These are phyloP conservation scores for Metarhizium robertsii DNA, from an alignment of 2,329 filamentous ascomycete species.

Conservation along the genomic window DNA sequence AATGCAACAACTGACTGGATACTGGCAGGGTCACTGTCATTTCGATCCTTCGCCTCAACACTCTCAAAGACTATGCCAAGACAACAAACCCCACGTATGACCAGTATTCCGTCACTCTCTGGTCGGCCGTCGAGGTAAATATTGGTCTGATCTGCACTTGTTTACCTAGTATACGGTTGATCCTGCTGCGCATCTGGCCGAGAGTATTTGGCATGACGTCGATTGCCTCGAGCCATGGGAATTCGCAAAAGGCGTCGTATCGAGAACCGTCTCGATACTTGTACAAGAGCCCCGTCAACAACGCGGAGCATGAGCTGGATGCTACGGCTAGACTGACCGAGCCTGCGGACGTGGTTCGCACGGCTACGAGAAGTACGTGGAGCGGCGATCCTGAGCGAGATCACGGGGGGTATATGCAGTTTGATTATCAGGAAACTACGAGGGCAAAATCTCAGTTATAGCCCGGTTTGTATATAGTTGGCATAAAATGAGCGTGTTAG, in stretches of 20 bases:
- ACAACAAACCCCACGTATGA: conserved; percentile 19
- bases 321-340: not conserved
- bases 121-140: conserved; percentile 23
- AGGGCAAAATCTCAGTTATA: too few relatives aligned
- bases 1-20: not conserved
- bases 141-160: conserved; percentile 24
- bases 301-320: not conserved
- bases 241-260: not conserved
- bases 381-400: not conserved
- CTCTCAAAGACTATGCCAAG: conserved; percentile 16
- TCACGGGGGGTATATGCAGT: not conserved
- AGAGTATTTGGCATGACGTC: conserved; percentile 7
- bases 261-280: not conserved
- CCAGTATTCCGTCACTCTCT: conserved; percentile 15
- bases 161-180: conserved; percentile 19
- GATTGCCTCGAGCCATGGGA: not conserved
- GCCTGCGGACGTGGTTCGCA: not conserved
- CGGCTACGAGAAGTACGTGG: not conserved
- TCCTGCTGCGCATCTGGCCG: conserved; percentile 23
- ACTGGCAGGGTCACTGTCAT: conserved; percentile 18
- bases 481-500: too few relatives aligned
- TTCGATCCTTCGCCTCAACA: conserved; percentile 21
- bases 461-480: too few relatives aligned
- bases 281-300: not conserved
- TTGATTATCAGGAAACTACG: not conserved